Conservation (phyloP, 148 eudicot genomes). For the Pouteria glomerata region DNA sequence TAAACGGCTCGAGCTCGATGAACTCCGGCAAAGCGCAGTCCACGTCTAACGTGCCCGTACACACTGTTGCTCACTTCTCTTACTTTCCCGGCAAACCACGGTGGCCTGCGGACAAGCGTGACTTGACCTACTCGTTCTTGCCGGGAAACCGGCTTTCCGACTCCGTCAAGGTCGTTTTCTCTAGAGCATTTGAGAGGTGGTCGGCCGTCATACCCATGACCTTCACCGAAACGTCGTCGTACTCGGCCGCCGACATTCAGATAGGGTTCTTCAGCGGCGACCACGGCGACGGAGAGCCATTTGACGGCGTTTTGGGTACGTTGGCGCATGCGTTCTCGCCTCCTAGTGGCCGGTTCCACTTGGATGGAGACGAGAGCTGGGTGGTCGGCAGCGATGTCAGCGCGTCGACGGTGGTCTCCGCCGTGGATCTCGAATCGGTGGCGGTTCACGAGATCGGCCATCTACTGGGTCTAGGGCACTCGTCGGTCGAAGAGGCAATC, state of each 20-base stretch:
- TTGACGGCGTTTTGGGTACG: constrained; percentile 37
- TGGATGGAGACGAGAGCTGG: constrained; percentile 44
- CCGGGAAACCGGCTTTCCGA: constrained; percentile 30
- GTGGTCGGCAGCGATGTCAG: constrained; percentile 16
- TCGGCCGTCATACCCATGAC: constrained; percentile 33
- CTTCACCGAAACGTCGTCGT: constrained; percentile 25
- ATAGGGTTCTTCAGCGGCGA: constrained; percentile 36
- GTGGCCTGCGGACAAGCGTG: constrained; percentile 28
- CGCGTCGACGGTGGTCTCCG: background rate
- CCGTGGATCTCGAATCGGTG: constrained; percentile 44
- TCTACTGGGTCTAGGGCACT: constrained; percentile 44
- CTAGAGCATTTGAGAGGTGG: constrained; percentile 37
- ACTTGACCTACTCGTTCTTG: constrained; percentile 33
- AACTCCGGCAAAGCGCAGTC: constrained; percentile 31
- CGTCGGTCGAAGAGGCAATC: constrained; percentile 33
- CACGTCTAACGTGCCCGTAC: background rate
- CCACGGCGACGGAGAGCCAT: constrained; percentile 44
- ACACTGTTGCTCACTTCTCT: constrained; percentile 36
- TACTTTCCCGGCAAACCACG: constrained; percentile 40
- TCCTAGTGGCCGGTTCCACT: constrained; percentile 28
- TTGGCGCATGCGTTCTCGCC: constrained; percentile 50
- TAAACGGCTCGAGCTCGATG: constrained; percentile 44
- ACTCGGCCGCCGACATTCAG: constrained; percentile 17
- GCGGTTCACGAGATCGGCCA: constrained; percentile 58
- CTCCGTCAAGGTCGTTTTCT: constrained; percentile 23